Conservation (phyloP, 306 rosid genomes). For the Citrullus colocynthis region DNA sequence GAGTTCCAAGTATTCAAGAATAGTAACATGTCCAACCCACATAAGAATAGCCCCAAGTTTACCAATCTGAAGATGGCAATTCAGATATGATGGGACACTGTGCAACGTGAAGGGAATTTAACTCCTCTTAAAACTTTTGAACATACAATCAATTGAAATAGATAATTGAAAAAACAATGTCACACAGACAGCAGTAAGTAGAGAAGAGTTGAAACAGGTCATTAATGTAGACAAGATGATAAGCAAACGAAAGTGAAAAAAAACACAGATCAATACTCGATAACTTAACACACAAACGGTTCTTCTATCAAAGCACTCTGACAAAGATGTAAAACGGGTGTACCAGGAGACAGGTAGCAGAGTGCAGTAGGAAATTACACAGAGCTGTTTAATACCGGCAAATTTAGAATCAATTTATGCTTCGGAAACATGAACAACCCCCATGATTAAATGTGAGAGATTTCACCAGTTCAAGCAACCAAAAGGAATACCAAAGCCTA, state of each 20-base stretch:
- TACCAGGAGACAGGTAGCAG: constrained; percentile 95
- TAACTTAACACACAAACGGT: neutral
- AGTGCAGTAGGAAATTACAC: constrained; percentile 27
- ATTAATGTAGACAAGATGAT: neutral
- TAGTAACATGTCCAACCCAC: neutral
- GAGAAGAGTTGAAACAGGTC: neutral
- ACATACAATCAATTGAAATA: neutral
- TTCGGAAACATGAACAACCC: constrained; percentile 78
- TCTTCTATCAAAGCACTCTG: neutral
- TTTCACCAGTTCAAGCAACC: constrained; percentile 85
- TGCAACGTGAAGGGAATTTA: neutral
- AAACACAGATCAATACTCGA: neutral
- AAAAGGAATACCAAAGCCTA: neutral
- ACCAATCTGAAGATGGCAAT: neutral
- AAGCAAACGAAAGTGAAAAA: neutral
- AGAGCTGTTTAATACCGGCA: constrained; percentile 64
- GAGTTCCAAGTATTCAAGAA: neutral
- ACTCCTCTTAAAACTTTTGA: neutral
- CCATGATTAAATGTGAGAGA: constrained; percentile 28
- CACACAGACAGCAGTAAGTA: neutral
- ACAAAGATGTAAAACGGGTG: constrained; percentile 1
- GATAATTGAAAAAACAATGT: neutral
- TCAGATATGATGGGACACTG: neutral
- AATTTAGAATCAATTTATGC: constrained; percentile 36
- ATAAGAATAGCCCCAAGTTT: neutral